These are phyloP conservation scores for Colletotrichum camelliae DNA, from an alignment of 2,329 filamentous ascomycete species.

Conservation along the genomic window DNA sequence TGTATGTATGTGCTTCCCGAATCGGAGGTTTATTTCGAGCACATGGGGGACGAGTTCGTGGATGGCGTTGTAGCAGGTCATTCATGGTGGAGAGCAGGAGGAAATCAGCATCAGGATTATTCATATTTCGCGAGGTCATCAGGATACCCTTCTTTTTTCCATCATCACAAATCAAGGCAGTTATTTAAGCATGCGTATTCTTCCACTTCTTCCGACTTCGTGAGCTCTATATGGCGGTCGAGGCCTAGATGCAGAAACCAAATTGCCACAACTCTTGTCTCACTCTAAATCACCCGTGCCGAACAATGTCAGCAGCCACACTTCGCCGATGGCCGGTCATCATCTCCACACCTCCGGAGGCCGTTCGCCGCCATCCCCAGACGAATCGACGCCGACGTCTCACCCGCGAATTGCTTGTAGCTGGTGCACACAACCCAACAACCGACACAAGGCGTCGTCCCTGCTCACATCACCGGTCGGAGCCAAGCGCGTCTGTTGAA, in stretches of 20 bases:
- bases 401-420: background rate
- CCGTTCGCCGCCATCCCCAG: background rate
- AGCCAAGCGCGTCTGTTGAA: background rate
- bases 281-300: background rate
- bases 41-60: background rate
- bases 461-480: background rate
- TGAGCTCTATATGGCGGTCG: background rate
- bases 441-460: background rate
- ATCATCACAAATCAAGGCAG: background rate
- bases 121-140: background rate
- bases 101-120: background rate
- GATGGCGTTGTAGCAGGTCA: background rate
- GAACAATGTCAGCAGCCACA: background rate
- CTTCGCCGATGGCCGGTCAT: background rate
- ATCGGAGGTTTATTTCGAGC: background rate
- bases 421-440: background rate
- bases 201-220: background rate
- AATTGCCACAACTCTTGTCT: background rate
- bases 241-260: background rate
- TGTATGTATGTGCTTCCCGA: background rate
- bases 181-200: background rate
- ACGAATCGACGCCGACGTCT: background rate
- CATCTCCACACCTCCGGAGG: background rate
- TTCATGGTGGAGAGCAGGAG: background rate
- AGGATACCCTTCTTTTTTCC: constrained; percentile 6